These are phyloP conservation scores for Ichthyophthirius multifiliis DNA, from an alignment of 169 alveolate genomes.

Conservation along the genomic window DNA sequence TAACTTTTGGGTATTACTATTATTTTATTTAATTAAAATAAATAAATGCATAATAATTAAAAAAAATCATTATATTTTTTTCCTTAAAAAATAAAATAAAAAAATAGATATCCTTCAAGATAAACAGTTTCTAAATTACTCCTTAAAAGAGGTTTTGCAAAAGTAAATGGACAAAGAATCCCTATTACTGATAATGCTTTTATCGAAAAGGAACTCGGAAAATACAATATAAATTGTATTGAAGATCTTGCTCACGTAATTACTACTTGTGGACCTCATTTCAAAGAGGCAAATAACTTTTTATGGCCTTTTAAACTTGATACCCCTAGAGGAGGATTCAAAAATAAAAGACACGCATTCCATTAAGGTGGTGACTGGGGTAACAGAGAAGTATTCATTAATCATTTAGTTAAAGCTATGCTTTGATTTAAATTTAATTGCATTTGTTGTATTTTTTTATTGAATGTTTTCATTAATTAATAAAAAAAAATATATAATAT, in stretches of 20 bases:
- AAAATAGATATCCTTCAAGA: constrained; percentile 89
- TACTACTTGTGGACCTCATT: constrained; percentile 97
- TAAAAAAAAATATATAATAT: no score
- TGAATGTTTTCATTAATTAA: no score
- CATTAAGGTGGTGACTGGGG: constrained; percentile 97
- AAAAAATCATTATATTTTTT: no score
- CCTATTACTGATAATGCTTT: constrained; percentile 89
- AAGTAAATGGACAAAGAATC: constrained; percentile 88
- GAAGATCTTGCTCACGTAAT: constrained; percentile 99
- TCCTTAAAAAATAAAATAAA: no score
- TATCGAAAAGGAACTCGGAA: constrained; percentile 86
- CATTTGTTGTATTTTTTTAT: no score
- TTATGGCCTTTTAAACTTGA: constrained; percentile 99
- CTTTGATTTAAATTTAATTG: no score
- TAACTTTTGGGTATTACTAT: constrained; percentile 92
- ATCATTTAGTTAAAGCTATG: constrained; percentile 77
- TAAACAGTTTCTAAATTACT: constrained; percentile 93
- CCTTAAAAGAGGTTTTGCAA: constrained; percentile 98
- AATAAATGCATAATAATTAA: no score
- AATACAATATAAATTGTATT: constrained; percentile 87
- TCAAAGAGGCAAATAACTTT: constrained; percentile 98
- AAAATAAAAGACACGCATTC: constrained; percentile 96
- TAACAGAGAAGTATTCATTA: constrained; percentile 87
- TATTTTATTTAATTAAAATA: background rate
- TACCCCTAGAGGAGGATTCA: constrained; percentile 98